Evolutionary conservation across 2,329 filamentous ascomycete genomes (phyloP).

Genomic region (Tolypocladium tundrense): DNA sequence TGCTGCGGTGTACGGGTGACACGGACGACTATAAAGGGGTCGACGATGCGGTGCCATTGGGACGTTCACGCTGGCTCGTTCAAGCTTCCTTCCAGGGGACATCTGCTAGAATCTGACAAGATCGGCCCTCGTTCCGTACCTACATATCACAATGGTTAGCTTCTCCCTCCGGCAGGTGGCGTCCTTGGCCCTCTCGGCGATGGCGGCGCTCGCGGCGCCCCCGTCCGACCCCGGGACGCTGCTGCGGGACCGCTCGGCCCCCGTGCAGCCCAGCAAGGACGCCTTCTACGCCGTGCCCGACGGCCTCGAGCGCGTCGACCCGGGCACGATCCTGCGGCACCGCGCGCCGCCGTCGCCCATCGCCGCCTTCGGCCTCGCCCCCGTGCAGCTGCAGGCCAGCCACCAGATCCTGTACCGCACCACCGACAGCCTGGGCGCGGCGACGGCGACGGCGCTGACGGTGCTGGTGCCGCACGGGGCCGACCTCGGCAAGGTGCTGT

Average conservation of each 20-base stretch:
- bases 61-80: neutral
- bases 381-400: conserved; percentile 8
- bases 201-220: neutral
- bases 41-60: neutral
- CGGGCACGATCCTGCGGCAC: conserved; percentile 12
- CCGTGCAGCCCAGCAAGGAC: conserved; percentile 9
- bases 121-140: neutral
- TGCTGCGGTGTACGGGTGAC: neutral
- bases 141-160: neutral
- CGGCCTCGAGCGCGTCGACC: conserved; percentile 3
- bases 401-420: conserved; percentile 29
- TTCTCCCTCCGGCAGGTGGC: neutral
- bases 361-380: conserved; percentile 7
- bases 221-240: neutral
- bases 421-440: conserved; percentile 21
- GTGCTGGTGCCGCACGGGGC: conserved; percentile 24
- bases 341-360: conserved; percentile 11
- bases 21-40: neutral
- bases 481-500: conserved; percentile 20
- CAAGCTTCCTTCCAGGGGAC: neutral
- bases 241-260: neutral
- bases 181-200: neutral
- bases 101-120: neutral
- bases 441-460: conserved; percentile 26
- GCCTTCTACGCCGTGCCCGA: conserved; percentile 13